Evolutionary conservation across 73 alveolate species (phyloP).

Genomic region (Paramecium sonneborni): DNA sequence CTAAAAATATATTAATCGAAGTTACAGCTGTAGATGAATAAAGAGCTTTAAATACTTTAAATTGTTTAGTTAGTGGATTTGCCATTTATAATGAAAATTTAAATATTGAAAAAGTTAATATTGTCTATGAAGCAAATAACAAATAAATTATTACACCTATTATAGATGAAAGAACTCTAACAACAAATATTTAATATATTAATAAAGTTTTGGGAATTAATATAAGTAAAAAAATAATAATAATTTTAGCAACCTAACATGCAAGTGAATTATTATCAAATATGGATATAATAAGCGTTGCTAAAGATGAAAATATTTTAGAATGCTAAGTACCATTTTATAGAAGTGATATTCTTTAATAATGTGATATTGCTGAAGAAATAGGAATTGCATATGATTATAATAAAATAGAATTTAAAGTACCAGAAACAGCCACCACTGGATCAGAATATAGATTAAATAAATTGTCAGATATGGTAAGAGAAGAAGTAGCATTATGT

Average conservation of each 20-base stretch:
- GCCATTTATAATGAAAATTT: slow-evolving; percentile 31
- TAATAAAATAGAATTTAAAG: slow-evolving; percentile 79
- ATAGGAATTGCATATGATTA: slow-evolving; percentile 97
- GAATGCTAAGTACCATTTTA: slow-evolving; percentile 78
- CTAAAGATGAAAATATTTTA: slow-evolving; percentile 47
- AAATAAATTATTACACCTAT: slow-evolving; percentile 46
- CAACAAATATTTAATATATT: slow-evolving; percentile 26
- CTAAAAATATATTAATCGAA: slow-evolving; percentile 92
- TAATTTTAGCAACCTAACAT: not conserved
- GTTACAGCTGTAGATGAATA: slow-evolving; percentile 66
- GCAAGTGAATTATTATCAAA: slow-evolving; percentile 40
- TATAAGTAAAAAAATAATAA: not conserved
- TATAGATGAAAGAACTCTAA: slow-evolving; percentile 14
- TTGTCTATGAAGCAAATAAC: slow-evolving; percentile 50
- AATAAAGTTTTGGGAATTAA: slow-evolving; percentile 49
- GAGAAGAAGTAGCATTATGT: slow-evolving; percentile 95
- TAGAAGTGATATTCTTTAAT: slow-evolving; percentile 88
- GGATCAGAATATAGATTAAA: slow-evolving; percentile 85
- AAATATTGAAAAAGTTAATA: slow-evolving; percentile 53
- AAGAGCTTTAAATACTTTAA: slow-evolving; percentile 60
- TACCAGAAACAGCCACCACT: slow-evolving; percentile 87
- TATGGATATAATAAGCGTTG: slow-evolving; percentile 45
- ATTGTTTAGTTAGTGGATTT: slow-evolving; percentile 57
- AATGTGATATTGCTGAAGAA: slow-evolving; percentile 95
- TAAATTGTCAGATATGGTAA: slow-evolving; percentile 93